Base-by-base conservation (phyloP, 495 filamentous ascomycete species). In the Penicillium riverlandense region DNA sequence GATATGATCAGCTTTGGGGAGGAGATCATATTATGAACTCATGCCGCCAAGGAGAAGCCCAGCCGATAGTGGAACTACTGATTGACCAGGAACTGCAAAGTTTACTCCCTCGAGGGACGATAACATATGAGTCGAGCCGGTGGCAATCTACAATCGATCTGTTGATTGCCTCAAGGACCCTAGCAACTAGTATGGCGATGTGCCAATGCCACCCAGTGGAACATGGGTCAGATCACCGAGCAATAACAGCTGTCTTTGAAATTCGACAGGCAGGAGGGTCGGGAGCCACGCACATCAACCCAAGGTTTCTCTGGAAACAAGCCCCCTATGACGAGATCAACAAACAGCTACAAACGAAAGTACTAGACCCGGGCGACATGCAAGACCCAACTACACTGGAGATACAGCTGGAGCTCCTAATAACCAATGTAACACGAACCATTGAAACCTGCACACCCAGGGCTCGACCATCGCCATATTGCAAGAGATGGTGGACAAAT, bases 1-100 rank as follows among this genome's bases (percentile, higher is more conserved):
- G 52, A 30, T 49, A 62, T 50, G 53, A 69, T 55, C 53, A 57
- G 44, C 52, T 68, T 8, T 70, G 48, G 61, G 65, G 61, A 54
- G 63, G 59, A 54, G 62, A 64, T 38, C 40, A 55, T 10, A 49
- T 67, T 29, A 47, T 48, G 11, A 42, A 35, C 22, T 38, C 15
- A 29, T n/a, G n/a, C n/a, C 54, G 55, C 37, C 54, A 66, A 35
- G 62, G 60, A 13, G 57, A 69, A 50, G 63, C 58, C 29, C 58
- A 57, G 37, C 50, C 47, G 31, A 62, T 66, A 35, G 61, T 69
- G 32, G 49, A 67, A 31, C 41, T 66, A 27, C 66, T 66, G 42
- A 60, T 46, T 38, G 52, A 66, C 29, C 50, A 49, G 35, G 36
- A 44, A 8, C 52, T 67, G 11, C 35, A 45, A 14, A 59, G 52